Conservation (phyloP, 192 early-diverging fungal genomes). For the Coemansia sp. region DNA sequence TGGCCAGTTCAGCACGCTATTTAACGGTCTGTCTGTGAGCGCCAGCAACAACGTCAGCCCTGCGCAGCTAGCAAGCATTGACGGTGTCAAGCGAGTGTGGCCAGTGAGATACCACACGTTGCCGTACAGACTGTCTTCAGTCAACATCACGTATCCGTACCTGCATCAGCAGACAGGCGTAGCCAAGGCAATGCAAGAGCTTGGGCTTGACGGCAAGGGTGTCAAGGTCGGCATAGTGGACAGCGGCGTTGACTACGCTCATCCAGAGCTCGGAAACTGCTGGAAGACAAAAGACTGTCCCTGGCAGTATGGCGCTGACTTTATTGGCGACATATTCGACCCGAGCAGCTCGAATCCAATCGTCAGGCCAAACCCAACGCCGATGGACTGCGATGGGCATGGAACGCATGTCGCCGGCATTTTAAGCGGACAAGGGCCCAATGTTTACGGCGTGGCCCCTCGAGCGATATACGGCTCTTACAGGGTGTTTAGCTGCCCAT, state of each 20-base stretch:
- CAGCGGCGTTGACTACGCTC: slow-evolving; percentile 65
- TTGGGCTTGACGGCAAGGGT: slow-evolving; percentile 60
- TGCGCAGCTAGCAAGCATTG: slow-evolving; percentile 15
- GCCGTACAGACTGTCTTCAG: not conserved
- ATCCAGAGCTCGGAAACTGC: slow-evolving; percentile 65
- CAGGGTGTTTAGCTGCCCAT: slow-evolving; percentile 59
- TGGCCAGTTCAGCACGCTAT: slow-evolving; percentile 11
- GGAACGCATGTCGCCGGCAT: slow-evolving; percentile 69
- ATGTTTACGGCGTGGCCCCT: slow-evolving; percentile 66
- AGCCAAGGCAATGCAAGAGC: slow-evolving; percentile 35
- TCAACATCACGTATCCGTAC: slow-evolving; percentile 6
- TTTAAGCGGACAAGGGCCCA: slow-evolving; percentile 40
- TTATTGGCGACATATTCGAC: slow-evolving; percentile 59
- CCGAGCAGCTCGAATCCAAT: slow-evolving; percentile 19
- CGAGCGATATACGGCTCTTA: slow-evolving; percentile 65
- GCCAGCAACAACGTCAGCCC: not conserved
- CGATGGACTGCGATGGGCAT: slow-evolving; percentile 60
- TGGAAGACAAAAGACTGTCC: slow-evolving; percentile 58
- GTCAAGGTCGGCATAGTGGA: slow-evolving; percentile 68
- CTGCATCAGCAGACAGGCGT: slow-evolving; percentile 57
- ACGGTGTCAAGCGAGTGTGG: slow-evolving; percentile 28
- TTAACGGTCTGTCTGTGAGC: slow-evolving; percentile 22
- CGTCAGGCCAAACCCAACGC: slow-evolving; percentile 54
- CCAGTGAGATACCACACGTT: slow-evolving; percentile 17
- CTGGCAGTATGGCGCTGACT: slow-evolving; percentile 62